Percentiles rank a stretch among this genome's conserved stretches.
phyloP scores from a whole-genome alignment of 768 basidiomycete species.

The Nidularia pulvinata region DNA sequence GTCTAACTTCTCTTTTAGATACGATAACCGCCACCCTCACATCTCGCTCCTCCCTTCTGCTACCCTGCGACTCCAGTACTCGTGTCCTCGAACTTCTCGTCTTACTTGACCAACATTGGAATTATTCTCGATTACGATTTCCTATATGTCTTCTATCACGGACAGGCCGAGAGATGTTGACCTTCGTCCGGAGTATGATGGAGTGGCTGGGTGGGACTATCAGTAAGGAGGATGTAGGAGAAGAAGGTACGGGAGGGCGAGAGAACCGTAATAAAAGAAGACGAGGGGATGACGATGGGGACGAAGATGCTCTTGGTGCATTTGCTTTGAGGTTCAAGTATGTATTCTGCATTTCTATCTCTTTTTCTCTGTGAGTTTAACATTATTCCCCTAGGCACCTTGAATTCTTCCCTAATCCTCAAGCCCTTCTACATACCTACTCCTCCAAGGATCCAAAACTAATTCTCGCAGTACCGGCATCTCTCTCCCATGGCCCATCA shows the following conservation, averaged over 20 bases:
- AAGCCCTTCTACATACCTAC: conserved; percentile 77
- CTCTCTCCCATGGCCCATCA: conserved; percentile 91
- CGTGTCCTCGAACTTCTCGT: conserved; percentile 96
- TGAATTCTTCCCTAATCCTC: conserved; percentile 89
- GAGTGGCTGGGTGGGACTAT: conserved; percentile 98
- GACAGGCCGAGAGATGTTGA: conserved; percentile 91
- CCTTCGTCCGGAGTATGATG: conserved; percentile 95
- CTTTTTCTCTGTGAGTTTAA: background rate
- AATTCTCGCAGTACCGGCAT: conserved; percentile 91
- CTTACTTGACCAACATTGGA: conserved; percentile 97
- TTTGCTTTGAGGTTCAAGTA: conserved; percentile 89
- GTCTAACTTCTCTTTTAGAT: conserved; percentile 42
- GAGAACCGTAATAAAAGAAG: conserved; percentile 53
- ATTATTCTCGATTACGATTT: conserved; percentile 77
- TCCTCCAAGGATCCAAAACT: conserved; percentile 91
- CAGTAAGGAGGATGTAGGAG: conserved; percentile 89
- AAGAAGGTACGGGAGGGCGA: conserved; percentile 56
- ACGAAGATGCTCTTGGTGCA: conserved; percentile 84
- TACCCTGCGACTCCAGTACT: conserved; percentile 94
- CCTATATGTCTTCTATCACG: conserved; percentile 95
- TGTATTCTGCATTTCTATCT: conserved; percentile 13
- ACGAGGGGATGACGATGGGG: conserved; percentile 64
- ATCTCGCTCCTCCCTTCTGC: conserved; percentile 77
- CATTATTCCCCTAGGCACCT: conserved; percentile 59
- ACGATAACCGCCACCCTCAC: conserved; percentile 86